phyloP scores from a whole-genome alignment of 306 rosid species.

The Amphicarpaea edgeworthii region DNA sequence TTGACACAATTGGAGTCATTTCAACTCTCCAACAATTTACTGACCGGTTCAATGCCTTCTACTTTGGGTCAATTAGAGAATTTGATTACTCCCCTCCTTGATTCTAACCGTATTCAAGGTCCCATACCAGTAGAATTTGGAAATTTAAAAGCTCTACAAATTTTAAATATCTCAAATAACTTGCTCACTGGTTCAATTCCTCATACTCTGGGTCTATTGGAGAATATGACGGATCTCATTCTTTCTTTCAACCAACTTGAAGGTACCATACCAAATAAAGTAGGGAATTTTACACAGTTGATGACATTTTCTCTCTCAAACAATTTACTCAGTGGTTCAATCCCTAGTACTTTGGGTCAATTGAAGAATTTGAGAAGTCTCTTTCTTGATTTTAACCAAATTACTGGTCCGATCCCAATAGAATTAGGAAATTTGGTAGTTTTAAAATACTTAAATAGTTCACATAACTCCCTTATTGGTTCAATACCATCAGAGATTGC shows the following conservation, averaged over 20 bases:
- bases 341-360: background rate
- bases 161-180: background rate
- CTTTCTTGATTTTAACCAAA: background rate
- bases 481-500: slow-evolving; percentile 1
- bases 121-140: background rate
- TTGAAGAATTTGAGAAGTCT: background rate
- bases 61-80: background rate
- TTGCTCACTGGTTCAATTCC: background rate
- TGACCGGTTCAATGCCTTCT: background rate
- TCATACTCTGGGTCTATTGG: background rate
- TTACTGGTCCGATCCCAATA: background rate
- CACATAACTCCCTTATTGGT: background rate
- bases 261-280: background rate
- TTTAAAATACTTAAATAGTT: background rate
- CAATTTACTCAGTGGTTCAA: background rate
- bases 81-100: background rate
- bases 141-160: background rate
- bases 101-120: background rate
- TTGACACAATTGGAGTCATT: too few species aligned
- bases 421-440: background rate
- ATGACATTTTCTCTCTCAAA: background rate
- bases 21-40: too few species aligned
- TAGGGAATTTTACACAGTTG: background rate
- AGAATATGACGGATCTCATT: background rate
- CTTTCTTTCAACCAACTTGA: background rate